These are phyloP conservation scores for Vachellia pachyceras DNA, from an alignment of 306 rosid genomes.

Conservation along the genomic window DNA sequence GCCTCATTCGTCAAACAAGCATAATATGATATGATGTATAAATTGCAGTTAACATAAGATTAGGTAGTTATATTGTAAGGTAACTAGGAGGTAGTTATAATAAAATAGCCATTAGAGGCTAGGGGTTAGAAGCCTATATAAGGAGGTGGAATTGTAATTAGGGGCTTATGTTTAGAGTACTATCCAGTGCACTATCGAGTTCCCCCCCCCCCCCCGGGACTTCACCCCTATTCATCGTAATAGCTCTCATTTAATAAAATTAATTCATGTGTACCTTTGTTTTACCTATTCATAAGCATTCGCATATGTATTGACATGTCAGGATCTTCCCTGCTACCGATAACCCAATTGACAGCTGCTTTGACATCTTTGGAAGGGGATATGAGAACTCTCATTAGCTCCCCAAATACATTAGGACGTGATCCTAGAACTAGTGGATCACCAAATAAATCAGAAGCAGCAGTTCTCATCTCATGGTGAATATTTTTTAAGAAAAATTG, in stretches of 20 bases:
- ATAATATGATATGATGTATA: not conserved
- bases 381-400: conserved; percentile 88
- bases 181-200: not conserved
- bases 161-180: not conserved
- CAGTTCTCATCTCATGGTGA: conserved; percentile 79
- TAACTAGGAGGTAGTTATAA: not conserved
- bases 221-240: not conserved
- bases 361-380: conserved; percentile 82
- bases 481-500: conserved; percentile 94
- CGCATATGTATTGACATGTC: conserved; percentile 94
- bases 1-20: conserved; percentile 32
- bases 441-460: conserved; percentile 84
- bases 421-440: conserved; percentile 53
- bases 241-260: conserved; percentile 19
- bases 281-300: conserved; percentile 87
- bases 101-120: not conserved
- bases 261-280: conserved; percentile 26
- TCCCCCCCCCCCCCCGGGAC: not conserved
- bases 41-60: not conserved
- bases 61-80: not conserved
- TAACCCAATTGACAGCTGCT: conserved; percentile 84
- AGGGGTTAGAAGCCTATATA: not conserved
- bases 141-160: not conserved
- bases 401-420: conserved; percentile 91
- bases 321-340: conserved; percentile 72